Conservation (phyloP, 306 rosid genomes). For the Heteromeles arbutifolia region DNA sequence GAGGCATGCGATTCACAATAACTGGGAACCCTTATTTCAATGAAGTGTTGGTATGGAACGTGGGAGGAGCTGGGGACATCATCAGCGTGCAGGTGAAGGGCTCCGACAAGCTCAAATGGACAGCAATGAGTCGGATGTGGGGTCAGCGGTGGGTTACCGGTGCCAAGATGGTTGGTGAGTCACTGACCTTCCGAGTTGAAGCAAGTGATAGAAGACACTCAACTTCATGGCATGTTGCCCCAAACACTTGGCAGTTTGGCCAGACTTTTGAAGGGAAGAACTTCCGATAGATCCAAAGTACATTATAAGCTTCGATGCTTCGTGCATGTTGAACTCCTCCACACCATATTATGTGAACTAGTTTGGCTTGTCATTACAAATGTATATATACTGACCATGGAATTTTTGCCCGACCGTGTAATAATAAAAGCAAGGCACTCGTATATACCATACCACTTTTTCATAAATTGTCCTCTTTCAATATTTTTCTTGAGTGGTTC, state of each 20-base stretch:
- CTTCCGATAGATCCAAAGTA: slow-evolving; percentile 13
- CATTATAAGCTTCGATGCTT: not conserved
- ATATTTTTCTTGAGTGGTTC: too few relatives aligned
- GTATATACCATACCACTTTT: not conserved
- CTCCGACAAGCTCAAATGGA: slow-evolving; percentile 43
- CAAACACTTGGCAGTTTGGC: slow-evolving; percentile 65
- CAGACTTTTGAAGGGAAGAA: slow-evolving; percentile 62
- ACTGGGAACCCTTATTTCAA: slow-evolving; percentile 66
- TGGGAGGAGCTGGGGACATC: slow-evolving; percentile 75
- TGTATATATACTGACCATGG: not conserved
- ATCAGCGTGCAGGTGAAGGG: slow-evolving; percentile 50
- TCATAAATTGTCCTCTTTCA: too few relatives aligned
- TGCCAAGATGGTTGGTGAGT: slow-evolving; percentile 46
- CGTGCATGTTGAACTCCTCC: not conserved
- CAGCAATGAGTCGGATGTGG: slow-evolving; percentile 45
- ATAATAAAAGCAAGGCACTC: not conserved
- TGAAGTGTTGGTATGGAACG: slow-evolving; percentile 54
- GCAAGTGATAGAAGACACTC: slow-evolving; percentile 47
- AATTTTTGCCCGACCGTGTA: not conserved
- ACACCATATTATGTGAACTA: not conserved
- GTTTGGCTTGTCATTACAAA: not conserved
- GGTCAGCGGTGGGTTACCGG: slow-evolving; percentile 66
- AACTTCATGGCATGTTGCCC: slow-evolving; percentile 34
- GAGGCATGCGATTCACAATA: slow-evolving; percentile 64
- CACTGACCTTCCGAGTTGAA: slow-evolving; percentile 49